These are phyloP conservation scores for Cryptococcus hybrid DNA, from an alignment of 1,284 basidiomycete species.

Conservation along the genomic window DNA sequence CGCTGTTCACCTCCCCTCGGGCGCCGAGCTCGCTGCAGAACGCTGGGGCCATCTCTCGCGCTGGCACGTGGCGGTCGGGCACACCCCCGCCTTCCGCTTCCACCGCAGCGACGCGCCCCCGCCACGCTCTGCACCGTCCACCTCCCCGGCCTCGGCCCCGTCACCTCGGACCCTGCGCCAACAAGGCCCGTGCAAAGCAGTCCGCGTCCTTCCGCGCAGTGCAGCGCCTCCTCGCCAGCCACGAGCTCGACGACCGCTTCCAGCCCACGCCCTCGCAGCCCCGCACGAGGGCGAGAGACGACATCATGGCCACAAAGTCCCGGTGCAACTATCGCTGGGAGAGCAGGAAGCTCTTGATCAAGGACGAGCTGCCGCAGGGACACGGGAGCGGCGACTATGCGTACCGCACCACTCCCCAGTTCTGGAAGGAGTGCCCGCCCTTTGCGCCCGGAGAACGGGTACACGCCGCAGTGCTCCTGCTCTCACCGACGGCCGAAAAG, in stretches of 20 bases:
- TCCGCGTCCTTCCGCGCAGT: slow-evolving; percentile 11
- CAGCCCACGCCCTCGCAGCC: slow-evolving; percentile 3
- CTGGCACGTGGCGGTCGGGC: slow-evolving; percentile 8
- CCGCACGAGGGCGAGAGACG: neutral
- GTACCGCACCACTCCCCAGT: slow-evolving; percentile 9
- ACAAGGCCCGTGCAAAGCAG: slow-evolving; percentile 11
- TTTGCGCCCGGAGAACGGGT: neutral
- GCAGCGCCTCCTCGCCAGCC: slow-evolving; percentile 1
- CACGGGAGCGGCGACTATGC: slow-evolving; percentile 6
- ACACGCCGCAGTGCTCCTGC: too few species aligned
- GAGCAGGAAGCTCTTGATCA: slow-evolving; percentile 1
- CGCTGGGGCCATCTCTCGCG: slow-evolving; percentile 1
- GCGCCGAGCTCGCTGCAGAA: too few species aligned
- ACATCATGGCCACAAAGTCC: slow-evolving; percentile 3
- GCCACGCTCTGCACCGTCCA: neutral
- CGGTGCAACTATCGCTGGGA: slow-evolving; percentile 1
- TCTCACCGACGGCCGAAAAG: neutral
- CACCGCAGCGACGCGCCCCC: neutral
- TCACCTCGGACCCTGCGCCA: slow-evolving; percentile 6
- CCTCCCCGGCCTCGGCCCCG: neutral
- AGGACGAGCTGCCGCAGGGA: slow-evolving; percentile 4
- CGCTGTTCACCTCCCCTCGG: too few species aligned
- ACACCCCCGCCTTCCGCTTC: neutral
- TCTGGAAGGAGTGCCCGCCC: slow-evolving; percentile 16
- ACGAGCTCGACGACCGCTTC: slow-evolving; percentile 6